Evolutionary conservation across 2,329 filamentous ascomycete genomes (phyloP).

Genomic region (Claviceps quebecensis): DNA sequence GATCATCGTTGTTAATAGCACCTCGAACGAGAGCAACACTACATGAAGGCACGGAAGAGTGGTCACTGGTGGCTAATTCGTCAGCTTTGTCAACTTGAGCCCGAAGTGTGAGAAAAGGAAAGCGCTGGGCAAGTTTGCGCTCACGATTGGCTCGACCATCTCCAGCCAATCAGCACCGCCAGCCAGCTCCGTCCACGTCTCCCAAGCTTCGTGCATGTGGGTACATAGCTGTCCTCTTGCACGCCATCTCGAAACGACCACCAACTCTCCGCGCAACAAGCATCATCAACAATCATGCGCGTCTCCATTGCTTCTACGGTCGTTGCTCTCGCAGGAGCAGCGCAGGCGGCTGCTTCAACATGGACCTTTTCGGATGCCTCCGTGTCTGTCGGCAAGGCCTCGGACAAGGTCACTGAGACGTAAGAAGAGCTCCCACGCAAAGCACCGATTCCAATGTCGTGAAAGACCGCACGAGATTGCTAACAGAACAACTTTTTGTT

Average conservation of each 20-base stretch:
- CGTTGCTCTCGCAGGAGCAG: conserved; percentile 35
- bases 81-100: too few species aligned
- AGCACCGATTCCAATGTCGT: neutral
- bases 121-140: too few species aligned
- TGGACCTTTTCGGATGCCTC: conserved; percentile 66
- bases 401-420: conserved; percentile 50
- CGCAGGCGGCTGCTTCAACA: conserved; percentile 40
- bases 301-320: conserved; percentile 23
- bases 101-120: too few species aligned
- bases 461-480: too few species aligned
- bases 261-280: too few species aligned
- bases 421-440: conserved; percentile 24
- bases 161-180: neutral
- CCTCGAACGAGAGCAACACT: too few species aligned
- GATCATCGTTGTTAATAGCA: too few species aligned
- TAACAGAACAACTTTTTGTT: neutral
- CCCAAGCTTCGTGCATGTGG: neutral
- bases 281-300: conserved; percentile 18
- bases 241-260: conserved; percentile 9
- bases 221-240: conserved; percentile 17
- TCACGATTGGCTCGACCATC: too few species aligned
- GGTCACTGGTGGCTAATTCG: too few species aligned
- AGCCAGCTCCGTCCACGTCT: conserved; percentile 9
- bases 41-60: too few species aligned
- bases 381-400: conserved; percentile 54